Evolutionary conservation across 495 filamentous ascomycete genomes (phyloP).

Genomic region (Annulohypoxylon bovei): DNA sequence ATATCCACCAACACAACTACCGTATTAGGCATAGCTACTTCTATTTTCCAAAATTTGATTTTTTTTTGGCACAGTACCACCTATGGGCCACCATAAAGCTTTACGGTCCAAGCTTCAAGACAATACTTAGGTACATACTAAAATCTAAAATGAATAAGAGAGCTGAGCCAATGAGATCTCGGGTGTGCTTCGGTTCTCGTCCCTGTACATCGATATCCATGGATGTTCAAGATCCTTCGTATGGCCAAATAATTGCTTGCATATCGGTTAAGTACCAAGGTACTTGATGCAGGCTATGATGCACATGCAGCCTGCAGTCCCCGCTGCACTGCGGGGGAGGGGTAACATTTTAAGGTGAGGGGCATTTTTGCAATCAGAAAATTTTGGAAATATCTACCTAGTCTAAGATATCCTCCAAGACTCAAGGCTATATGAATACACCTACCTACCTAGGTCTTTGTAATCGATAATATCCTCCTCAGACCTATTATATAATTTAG

Average conservation of each 20-base stretch:
- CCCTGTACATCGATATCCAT: not conserved
- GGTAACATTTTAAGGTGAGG: constrained; percentile 44
- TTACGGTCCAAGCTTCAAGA: not conserved
- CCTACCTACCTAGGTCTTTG: not conserved
- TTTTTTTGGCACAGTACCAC: no score
- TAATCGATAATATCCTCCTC: not conserved
- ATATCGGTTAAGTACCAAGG: not conserved
- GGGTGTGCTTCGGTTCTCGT: not conserved
- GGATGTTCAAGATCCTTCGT: not conserved
- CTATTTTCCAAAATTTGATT: no score
- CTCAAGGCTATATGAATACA: constrained; percentile 9
- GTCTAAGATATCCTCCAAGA: no score
- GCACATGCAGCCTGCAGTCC: not conserved
- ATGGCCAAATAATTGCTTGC: not conserved
- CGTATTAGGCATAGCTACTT: no score
- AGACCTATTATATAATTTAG: constrained; percentile 8
- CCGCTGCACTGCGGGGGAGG: constrained; percentile 50
- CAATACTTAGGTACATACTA: not conserved
- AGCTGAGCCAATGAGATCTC: not conserved
- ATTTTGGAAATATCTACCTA: constrained; percentile 20
- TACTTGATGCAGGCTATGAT: constrained; percentile 3
- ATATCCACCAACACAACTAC: no score
- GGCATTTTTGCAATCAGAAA: constrained; percentile 33
- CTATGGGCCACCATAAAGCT: no score
- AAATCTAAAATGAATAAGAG: not conserved